These are phyloP conservation scores for Paraglomus brasilianum DNA, from an alignment of 192 early-diverging fungal genomes.

Conservation along the genomic window DNA sequence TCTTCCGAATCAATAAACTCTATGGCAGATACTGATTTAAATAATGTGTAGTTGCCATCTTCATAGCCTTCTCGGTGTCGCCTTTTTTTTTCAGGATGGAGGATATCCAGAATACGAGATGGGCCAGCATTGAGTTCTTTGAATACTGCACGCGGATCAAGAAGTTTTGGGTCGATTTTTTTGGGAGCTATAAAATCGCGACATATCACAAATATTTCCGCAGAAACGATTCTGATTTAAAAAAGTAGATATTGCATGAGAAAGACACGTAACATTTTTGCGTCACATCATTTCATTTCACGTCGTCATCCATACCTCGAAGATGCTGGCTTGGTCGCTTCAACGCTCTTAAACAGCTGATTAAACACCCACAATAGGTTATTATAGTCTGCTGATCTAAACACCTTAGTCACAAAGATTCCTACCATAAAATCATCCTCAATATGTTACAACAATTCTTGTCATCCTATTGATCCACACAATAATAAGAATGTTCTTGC, in stretches of 20 bases:
- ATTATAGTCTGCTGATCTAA: conserved; percentile 99
- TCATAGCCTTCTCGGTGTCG: conserved; percentile 96
- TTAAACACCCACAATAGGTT: conserved; percentile 98
- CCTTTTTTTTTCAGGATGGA: conserved; percentile 90
- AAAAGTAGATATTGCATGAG: background rate
- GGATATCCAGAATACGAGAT: conserved; percentile 64
- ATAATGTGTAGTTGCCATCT: conserved; percentile 90
- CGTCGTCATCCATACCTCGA: conserved; percentile 60
- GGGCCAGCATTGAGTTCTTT: conserved; percentile 79
- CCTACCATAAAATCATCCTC: conserved; percentile 20
- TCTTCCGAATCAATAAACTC: conserved; percentile 81
- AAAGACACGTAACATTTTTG: no score
- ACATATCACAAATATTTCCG: conserved; percentile 99
- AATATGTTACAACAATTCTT: no score
- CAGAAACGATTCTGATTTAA: conserved; percentile 83
- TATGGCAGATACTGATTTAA: conserved; percentile 68
- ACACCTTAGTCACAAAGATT: conserved; percentile 97
- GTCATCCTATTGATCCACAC: no score
- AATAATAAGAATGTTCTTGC: no score
- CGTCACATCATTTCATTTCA: no score
- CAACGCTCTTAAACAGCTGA: conserved; percentile 93
- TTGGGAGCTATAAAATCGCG: conserved; percentile 89
- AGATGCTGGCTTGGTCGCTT: conserved; percentile 97
- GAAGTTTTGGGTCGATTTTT: conserved; percentile 89
- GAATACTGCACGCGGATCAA: conserved; percentile 94